A percentile compares a stretch with the other conserved stretches of the same genome.
Evolutionary conservation across 129 eudicot species (phyloP).

Genomic region (Scalesia atractyloides): DNA sequence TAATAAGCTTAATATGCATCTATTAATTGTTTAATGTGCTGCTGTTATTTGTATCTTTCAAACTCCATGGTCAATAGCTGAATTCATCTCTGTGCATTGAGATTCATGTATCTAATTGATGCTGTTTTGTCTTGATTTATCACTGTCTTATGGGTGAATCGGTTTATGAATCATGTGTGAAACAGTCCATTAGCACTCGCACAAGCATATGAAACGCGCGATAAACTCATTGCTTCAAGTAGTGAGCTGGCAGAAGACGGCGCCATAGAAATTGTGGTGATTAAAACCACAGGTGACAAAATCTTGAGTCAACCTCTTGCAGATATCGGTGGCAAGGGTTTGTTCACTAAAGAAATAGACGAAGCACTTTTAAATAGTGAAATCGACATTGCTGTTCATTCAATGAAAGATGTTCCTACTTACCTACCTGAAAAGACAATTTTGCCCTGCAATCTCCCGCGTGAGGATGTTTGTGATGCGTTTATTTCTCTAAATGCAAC

Average conservation of each 20-base stretch:
- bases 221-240: constrained; percentile 69
- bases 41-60: not conserved
- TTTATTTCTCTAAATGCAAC: constrained; percentile 71
- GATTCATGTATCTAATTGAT: not conserved
- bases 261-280: constrained; percentile 81
- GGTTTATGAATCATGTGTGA: constrained; percentile 35
- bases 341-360: constrained; percentile 93
- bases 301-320: constrained; percentile 89
- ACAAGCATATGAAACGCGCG: constrained; percentile 89
- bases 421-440: constrained; percentile 88
- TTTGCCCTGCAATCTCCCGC: constrained; percentile 88
- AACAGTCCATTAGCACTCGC: constrained; percentile 98
- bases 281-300: constrained; percentile 94
- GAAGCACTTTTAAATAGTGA: constrained; percentile 87
- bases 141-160: constrained; percentile 10
- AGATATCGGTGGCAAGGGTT: constrained; percentile 97
- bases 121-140: not conserved
- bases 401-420: constrained; percentile 99
- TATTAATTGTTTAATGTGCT: not conserved
- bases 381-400: constrained; percentile 95
- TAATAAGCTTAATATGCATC: not conserved
- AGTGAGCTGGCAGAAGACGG: constrained; percentile 90
- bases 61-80: not conserved
- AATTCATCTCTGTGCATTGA: not conserved
- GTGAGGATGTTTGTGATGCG: constrained; percentile 98